A percentile compares a stretch with the other conserved stretches of the same genome.
These are phyloP conservation scores for Pseudocercospora crystallina DNA, from an alignment of 2,329 filamentous ascomycete genomes.

Conservation along the genomic window DNA sequence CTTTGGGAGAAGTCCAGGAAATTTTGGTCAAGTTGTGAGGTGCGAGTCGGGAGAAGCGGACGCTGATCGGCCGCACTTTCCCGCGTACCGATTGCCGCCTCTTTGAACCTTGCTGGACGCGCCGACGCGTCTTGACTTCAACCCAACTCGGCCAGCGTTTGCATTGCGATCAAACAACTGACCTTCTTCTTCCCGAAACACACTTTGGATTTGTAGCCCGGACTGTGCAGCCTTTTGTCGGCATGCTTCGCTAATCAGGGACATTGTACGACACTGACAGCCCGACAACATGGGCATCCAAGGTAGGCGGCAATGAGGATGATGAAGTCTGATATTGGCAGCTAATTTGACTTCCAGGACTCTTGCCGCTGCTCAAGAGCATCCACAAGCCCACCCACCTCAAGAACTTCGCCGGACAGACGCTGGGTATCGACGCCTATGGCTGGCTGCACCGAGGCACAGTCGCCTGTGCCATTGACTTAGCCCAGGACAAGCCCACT, in stretches of 20 bases:
- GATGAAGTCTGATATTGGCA: background rate
- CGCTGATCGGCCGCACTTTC: background rate
- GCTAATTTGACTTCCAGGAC: conserved; percentile 53
- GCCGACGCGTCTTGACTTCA: background rate
- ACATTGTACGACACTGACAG: too few species aligned
- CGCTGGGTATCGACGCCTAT: conserved; percentile 93
- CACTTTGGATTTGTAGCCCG: too few species aligned
- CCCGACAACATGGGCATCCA: conserved; percentile 37
- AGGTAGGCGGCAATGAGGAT: conserved; percentile 25
- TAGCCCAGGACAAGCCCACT: conserved; percentile 85
- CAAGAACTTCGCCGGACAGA: conserved; percentile 83
- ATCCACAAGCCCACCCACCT: conserved; percentile 87
- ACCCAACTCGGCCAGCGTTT: too few species aligned
- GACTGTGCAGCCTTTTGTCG: too few species aligned
- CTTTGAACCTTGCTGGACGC: background rate
- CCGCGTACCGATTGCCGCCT: background rate
- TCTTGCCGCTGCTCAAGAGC: conserved; percentile 89
- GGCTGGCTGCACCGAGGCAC: conserved; percentile 97
- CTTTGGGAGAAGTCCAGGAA: background rate
- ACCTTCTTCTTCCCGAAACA: too few species aligned
- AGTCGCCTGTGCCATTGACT: conserved; percentile 83
- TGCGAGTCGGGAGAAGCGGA: background rate
- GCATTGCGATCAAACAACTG: too few species aligned
- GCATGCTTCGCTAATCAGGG: too few species aligned
- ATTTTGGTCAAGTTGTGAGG: background rate